phyloP scores from a whole-genome alignment of 208 protist genomes.

The Angomonas desouzai region DNA sequence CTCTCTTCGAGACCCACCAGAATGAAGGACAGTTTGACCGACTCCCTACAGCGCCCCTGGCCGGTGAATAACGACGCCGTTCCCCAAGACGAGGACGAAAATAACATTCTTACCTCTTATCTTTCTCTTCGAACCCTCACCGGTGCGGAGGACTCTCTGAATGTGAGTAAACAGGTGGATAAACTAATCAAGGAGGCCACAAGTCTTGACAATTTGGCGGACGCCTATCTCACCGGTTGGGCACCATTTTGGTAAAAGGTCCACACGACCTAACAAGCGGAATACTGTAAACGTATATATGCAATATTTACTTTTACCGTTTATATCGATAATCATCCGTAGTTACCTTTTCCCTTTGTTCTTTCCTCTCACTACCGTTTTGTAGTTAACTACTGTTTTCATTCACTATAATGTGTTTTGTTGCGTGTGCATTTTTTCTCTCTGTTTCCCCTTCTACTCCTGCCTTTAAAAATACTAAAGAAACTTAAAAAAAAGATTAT shows the following conservation, averaged over 20 bases:
- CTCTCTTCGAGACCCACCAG: conserved; percentile 12
- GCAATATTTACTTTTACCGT: no score
- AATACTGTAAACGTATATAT: no score
- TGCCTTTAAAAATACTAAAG: no score
- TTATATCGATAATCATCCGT: no score
- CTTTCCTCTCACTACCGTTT: no score
- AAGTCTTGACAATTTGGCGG: conserved; percentile 82
- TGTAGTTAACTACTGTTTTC: no score
- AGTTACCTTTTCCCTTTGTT: no score
- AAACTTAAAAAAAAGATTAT: no score
- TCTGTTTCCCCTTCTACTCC: no score
- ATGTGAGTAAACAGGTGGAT: conserved; percentile 86
- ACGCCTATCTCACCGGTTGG: conserved; percentile 90
- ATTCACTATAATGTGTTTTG: no score
- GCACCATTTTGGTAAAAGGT: conserved; percentile 91
- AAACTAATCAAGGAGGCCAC: conserved; percentile 87
- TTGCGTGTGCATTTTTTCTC: no score
- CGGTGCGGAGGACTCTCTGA: conserved; percentile 51
- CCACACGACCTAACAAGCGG: no score
- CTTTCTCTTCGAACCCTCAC: conserved; percentile 58
- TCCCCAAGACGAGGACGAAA: not conserved
- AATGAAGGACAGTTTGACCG: conserved; percentile 5
- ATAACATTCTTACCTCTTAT: conserved; percentile 62
- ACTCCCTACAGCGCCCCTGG: not conserved
- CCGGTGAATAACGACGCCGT: not conserved